Base-by-base conservation (phyloP, 2,329 filamentous ascomycete species). In the Colletotrichum sp. region DNA sequence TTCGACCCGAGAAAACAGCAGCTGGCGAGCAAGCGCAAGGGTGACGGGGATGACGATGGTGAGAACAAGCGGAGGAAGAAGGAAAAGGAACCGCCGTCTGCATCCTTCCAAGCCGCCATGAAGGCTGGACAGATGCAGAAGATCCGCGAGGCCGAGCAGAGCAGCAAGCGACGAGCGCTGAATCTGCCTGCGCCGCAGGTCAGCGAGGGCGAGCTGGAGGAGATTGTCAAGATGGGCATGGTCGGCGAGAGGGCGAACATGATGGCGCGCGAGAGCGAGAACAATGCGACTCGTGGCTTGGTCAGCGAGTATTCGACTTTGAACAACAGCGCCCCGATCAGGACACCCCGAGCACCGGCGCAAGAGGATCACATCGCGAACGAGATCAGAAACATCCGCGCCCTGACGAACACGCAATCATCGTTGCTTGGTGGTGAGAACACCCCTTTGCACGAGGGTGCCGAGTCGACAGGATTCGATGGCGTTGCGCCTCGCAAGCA, bases 181-280 rank as follows among this genome's bases (percentile, higher is more conserved):
- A 92, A 93, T 59, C 87, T 99, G 31, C 97, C 97, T 11, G 88
- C 94, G 29, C 97, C 97, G 11, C 97, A 99, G 84, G 95, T 99
- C 78, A 93, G 94, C 82, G 97, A 99, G 80, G 90, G 92, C 57
- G 97, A 99, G 84, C 87, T 99, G 73, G 97, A 99, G 81, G 96
- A 98, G 77, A 98, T 99, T 80, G 95, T 99, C 76, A 99, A 99
- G 87, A 98, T 98, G 95, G 96, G 97, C 58, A 94, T 98, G 90
- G 91, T 95, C 74, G 97, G 96, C 47, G 95, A 98, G 80, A 92
- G 93, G 66, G 97, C 97, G 57, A 95, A 92, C 79, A 86, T 89
- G 76, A 87, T 94, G 81, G 95, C 94, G 6, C 90, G 91, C 58
- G 91, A 92, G 67, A 94, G 94, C 81, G 95, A 98, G 73, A 97